Percentiles rank a stretch among this genome's conserved stretches.
These are phyloP conservation scores for Penicillium glabrum DNA, from an alignment of 2,329 filamentous ascomycete genomes.

Conservation along the genomic window DNA sequence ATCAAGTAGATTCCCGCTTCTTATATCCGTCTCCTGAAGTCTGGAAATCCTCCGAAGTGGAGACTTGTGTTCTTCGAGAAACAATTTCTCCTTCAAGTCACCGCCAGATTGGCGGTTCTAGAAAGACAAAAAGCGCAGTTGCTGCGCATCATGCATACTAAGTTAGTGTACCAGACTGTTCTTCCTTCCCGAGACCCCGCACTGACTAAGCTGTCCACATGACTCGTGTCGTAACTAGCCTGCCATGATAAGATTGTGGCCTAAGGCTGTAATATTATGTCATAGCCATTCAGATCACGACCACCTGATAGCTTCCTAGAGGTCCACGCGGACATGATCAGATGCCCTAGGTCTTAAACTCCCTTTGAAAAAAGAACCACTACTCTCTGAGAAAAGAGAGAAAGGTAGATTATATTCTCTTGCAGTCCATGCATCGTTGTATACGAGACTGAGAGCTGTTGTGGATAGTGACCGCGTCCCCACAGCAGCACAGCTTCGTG, in stretches of 20 bases:
- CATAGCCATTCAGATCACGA: slow-evolving; percentile 6
- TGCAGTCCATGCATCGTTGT: neutral
- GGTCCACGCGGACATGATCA: slow-evolving; percentile 15
- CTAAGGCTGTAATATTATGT: slow-evolving; percentile 10
- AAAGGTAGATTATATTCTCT: neutral
- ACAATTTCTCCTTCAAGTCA: neutral
- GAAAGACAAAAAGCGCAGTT: neutral
- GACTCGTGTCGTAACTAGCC: neutral
- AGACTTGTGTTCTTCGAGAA: neutral
- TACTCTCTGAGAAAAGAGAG: neutral
- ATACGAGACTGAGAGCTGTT: slow-evolving; percentile 1
- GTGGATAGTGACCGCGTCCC: slow-evolving; percentile 2
- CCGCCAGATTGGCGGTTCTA: neutral
- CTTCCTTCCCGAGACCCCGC: neutral
- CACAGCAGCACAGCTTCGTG: slow-evolving; percentile 7
- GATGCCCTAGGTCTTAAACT: slow-evolving; percentile 7
- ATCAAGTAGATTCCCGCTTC: neutral
- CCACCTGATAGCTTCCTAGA: neutral
- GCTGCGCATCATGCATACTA: neutral
- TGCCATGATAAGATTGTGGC: neutral
- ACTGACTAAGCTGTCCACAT: neutral
- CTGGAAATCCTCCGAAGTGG: slow-evolving; percentile 15
- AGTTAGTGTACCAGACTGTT: neutral
- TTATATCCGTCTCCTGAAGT: neutral
- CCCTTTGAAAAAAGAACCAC: neutral